These are phyloP conservation scores for Trypanosoma boissoni DNA, from an alignment of 208 protist genomes.

Conservation along the genomic window DNA sequence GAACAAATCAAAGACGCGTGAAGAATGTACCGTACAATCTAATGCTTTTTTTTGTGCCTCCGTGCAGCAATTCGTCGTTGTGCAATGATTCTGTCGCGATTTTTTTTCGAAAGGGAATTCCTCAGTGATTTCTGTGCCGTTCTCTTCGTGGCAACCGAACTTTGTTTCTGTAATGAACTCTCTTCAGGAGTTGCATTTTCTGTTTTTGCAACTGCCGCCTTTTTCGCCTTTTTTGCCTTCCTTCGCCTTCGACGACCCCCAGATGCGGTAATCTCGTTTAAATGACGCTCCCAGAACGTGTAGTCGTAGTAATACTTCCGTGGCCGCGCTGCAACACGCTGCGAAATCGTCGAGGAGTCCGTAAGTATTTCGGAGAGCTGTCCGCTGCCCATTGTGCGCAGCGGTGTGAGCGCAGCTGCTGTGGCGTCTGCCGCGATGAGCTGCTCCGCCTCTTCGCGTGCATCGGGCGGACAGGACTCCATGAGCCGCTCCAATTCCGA, in stretches of 20 bases:
- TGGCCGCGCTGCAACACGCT: conserved; percentile 34
- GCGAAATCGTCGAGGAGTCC: conserved; percentile 35
- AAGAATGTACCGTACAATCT: neutral
- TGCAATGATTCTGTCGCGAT: neutral
- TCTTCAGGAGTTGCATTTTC: too few species aligned
- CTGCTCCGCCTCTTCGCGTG: conserved; percentile 1
- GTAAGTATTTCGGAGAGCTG: conserved; percentile 18
- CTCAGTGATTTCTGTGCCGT: neutral
- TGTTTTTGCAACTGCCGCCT: neutral
- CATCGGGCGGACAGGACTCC: conserved; percentile 3
- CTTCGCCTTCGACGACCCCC: conserved; percentile 25
- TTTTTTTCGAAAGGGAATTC: neutral
- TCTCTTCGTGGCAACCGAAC: neutral
- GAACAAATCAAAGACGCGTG: too few species aligned
- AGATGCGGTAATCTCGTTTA: conserved; percentile 32
- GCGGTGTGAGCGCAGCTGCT: conserved; percentile 14
- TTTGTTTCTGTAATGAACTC: too few species aligned
- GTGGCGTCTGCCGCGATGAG: conserved; percentile 18
- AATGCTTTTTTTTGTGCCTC: neutral
- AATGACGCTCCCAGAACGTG: conserved; percentile 41
- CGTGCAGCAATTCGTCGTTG: neutral
- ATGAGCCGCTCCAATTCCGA: conserved; percentile 5
- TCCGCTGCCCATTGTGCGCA: neutral
- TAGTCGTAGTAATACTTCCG: conserved; percentile 31
- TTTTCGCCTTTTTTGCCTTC: conserved; percentile 4